Evolutionary conservation across 257 asterid genomes (phyloP), one percentile per base, ranked within the genome.

Genomic region (Plantago ovata): DNA sequence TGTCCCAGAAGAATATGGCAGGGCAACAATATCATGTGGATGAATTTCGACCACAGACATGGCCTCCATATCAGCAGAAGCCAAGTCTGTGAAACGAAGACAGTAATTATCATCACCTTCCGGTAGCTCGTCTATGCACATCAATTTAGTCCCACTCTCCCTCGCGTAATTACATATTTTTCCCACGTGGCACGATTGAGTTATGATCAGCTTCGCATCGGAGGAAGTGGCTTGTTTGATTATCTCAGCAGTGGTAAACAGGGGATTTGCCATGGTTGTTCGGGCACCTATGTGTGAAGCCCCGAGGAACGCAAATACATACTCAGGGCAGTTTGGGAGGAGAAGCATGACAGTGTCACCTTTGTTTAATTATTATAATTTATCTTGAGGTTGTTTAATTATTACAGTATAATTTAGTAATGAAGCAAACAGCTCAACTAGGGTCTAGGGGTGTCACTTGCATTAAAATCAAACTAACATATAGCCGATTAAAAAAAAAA

Each of bases 1-100:
- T 38, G 98, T 91, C 10, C 98, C 98, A 36, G 96, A 91, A 46
- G 96, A 84, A 68, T 87, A 91, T 60, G 96, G 98, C 64, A 91
- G 79, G 4, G 96, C 94, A 69, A 91, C 96, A 68, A 73, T 86
- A 36, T 87, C 96, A 2, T 85, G 87, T 3, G 92, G 73, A 28
- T 44, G 24, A 58, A 87, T 77, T n/a, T 76, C 60, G 60, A 76
- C 94, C 22, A 58, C 80, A 54, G 95, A 87, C 55, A 81, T 24
- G 0, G 77, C 87, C 0, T 4, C 16, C 32, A 78, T 95, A 0
- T 79, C 86, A 0, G 77, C 79, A 22, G 73, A 55, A 0, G 67
- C 40, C 43, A 91, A 61, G 36, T 72, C 79, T 0, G 92, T 75
- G 77, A 87, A 91, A 9, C 60, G 77, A 3, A 78, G 20, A 43